Evolutionary conservation across 1,284 basidiomycete genomes (phyloP), one percentile per base, ranked within the genome.

Genomic region (Heterobasidion annosum): DNA sequence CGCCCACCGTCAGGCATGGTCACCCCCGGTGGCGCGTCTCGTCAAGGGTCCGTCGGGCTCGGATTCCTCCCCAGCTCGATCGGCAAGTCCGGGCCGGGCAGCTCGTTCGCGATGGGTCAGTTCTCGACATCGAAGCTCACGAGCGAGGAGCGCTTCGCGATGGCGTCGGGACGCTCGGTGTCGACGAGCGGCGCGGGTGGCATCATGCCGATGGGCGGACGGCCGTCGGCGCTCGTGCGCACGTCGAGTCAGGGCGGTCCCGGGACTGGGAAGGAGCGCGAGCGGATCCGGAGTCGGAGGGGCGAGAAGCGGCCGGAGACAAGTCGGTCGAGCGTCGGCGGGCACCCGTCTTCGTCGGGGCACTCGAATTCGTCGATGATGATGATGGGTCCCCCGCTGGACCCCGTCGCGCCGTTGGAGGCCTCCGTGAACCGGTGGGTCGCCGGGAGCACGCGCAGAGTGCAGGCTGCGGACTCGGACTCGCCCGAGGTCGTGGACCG

Each of bases 401-500:
- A 88, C 57, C 82, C 81, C 56, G 81, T 94, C 50, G 85, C 75
- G 16, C 93, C 92, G 4, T 79, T 95, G 13, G 85, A 88, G 63
- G 68, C 74, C 40, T 82, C 86, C 15, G 89, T 84, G 55, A 95
- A 95, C 67, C 83, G 93, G 56, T 98, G 96, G 96, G 79, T 76
- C 12, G 67, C 73, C 0, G 63, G 62, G 19, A 76, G 75, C 66
- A 61, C 60, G 67, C 62, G 75, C 59, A 76, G 76, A 59, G 56
- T 66, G 35, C 64, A 70, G 49, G 67, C 63, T 55, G 63, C 57
- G 16, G 85, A 89, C 50, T 69, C 75, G 15, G 87, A 90, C 54
- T 86, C 89, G 3, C 85, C 90, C 0, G 88, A 89, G 62, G 72
- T 88, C 61, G 91, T 98, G 35, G 92, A 96, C 64, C 86, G 93